Percentiles rank a stretch among this genome's conserved stretches.
Conservation (phyloP, 2,329 filamentous ascomycete genomes). For the Fusarium stilboides region DNA sequence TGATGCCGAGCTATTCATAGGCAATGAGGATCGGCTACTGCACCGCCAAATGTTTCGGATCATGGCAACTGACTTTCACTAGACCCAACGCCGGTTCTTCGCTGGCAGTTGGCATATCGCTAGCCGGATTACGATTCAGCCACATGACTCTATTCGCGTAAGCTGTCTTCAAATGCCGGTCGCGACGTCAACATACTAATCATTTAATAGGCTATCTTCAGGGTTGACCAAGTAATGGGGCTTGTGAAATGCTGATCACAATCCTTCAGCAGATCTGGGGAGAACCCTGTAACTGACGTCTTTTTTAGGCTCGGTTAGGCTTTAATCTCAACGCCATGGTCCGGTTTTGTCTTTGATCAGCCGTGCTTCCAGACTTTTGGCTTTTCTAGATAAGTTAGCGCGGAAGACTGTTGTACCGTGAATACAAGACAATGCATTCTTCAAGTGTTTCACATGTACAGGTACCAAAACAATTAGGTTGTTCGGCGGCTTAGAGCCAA, state of each 20-base stretch:
- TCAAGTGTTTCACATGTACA: accelerated
- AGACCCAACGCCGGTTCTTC: background rate
- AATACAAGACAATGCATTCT: background rate
- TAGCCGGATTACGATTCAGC: background rate
- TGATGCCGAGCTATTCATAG: background rate
- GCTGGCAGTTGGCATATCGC: background rate
- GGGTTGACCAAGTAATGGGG: constrained; percentile 5
- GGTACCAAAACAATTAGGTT: background rate
- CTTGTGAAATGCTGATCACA: background rate
- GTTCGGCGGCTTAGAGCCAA: background rate
- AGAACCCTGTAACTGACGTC: background rate
- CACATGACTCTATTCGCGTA: background rate
- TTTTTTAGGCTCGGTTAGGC: background rate
- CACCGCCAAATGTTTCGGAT: background rate
- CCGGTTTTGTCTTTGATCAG: constrained; percentile 9
- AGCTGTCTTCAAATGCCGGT: background rate
- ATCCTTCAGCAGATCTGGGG: constrained; percentile 1
- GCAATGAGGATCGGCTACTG: background rate
- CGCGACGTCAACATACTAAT: background rate
- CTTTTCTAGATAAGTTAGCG: background rate
- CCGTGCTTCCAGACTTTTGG: background rate
- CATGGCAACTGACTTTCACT: background rate
- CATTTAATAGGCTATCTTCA: background rate
- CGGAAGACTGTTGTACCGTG: accelerated
- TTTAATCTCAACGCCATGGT: constrained; percentile 6